phyloP scores from a whole-genome alignment of 805 yeast genomes.

The Lipomyces oligophaga region DNA sequence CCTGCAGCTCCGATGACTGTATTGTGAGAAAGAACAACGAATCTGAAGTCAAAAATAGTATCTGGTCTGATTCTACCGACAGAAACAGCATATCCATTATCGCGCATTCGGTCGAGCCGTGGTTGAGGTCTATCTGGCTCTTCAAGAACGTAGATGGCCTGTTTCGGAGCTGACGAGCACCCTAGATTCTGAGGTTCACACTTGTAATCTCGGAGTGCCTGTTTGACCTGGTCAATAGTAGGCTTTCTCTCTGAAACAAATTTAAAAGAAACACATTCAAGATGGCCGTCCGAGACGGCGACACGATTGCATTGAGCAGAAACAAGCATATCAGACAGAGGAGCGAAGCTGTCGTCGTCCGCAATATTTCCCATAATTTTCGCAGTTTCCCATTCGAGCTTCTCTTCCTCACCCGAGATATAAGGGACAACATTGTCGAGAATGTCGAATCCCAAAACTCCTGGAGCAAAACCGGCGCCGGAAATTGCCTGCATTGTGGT shows the following conservation, averaged over 20 bases:
- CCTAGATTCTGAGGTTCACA: constrained; percentile 78
- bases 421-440: constrained; percentile 92
- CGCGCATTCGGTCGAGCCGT: constrained; percentile 92
- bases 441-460: constrained; percentile 92
- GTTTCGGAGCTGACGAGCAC: constrained; percentile 90
- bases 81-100: constrained; percentile 86
- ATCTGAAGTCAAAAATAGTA: constrained; percentile 87
- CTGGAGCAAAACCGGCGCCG: constrained; percentile 98
- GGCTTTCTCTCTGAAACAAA: constrained; percentile 84
- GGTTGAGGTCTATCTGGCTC: constrained; percentile 96
- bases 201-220: constrained; percentile 62
- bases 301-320: constrained; percentile 97
- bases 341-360: constrained; percentile 51
- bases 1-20: constrained; percentile 99
- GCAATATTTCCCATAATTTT: constrained; percentile 76
- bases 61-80: constrained; percentile 94
- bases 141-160: constrained; percentile 87
- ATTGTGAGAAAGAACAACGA: constrained; percentile 97
- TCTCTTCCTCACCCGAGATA: constrained; percentile 96
- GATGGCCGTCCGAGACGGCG: constrained; percentile 96
- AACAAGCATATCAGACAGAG: constrained; percentile 69
- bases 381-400: constrained; percentile 97
- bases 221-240: constrained; percentile 71
- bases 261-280: constrained; percentile 85
- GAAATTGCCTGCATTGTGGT: constrained; percentile 96